Conservation (phyloP, 345 rosid genomes). For the Balakata baccata region DNA sequence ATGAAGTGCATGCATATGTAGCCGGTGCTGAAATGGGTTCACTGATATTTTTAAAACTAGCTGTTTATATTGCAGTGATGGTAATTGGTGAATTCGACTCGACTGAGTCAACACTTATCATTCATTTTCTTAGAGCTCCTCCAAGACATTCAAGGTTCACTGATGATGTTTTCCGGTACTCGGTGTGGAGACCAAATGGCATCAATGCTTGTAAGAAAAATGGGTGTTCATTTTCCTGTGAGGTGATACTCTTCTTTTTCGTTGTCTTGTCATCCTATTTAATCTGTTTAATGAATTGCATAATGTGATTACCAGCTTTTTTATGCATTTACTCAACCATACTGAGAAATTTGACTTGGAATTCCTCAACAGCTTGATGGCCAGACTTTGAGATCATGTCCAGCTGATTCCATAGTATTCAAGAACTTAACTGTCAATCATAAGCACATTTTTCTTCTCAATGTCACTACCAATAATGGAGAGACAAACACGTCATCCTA, state of each 20-base stretch:
- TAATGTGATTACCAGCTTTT: neutral
- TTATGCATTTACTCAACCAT: too few relatives aligned
- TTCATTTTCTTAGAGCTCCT: conserved; percentile 40
- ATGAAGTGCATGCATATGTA: conserved; percentile 16
- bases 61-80: conserved; percentile 22
- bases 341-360: conserved; percentile 1
- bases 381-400: conserved; percentile 36
- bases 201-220: conserved; percentile 35
- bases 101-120: conserved; percentile 26
- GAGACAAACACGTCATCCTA: conserved; percentile 43
- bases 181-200: conserved; percentile 31
- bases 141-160: conserved; percentile 36
- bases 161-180: conserved; percentile 39
- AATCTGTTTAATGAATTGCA: neutral
- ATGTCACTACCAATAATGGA: conserved; percentile 39
- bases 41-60: conserved; percentile 19
- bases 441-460: conserved; percentile 41
- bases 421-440: conserved; percentile 37
- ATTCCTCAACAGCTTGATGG: conserved; percentile 44
- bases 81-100: conserved; percentile 27
- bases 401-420: conserved; percentile 22
- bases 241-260: conserved; percentile 28
- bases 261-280: neutral
- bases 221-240: conserved; percentile 34
- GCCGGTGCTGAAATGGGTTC: conserved; percentile 29